Base-by-base conservation (phyloP, 192 early-diverging fungal species). In the Coemansia sp. region DNA sequence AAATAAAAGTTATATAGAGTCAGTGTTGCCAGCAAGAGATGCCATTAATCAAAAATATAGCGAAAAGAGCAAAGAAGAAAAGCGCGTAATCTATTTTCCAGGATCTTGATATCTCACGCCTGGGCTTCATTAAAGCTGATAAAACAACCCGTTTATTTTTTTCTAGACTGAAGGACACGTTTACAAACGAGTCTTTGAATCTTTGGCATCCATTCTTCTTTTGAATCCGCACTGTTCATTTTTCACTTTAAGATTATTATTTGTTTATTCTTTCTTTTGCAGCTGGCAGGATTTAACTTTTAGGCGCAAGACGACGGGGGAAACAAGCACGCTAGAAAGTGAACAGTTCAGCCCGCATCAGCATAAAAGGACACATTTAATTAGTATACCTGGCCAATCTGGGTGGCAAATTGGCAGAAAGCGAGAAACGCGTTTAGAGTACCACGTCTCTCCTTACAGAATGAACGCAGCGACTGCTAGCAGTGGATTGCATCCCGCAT, bases 381-480 rank as follows among this genome's bases (percentile, higher is more conserved):
- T n/a, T 45, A 45, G 41, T 10, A 16, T n/a, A 45, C 16, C 41
- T n/a, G 41, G 41, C 31, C 41, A 16, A 45, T 45, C 41, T 45
- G 16, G 12, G 16, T n/a, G 41, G 14, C 31, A 45, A 45, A 2
- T 45, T 19, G 48, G 48, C 19, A 2, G 19, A 8, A 19, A 49
- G n/a, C 48, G n/a, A 21, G 31, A 35, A 8, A 8, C 48, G 48
- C 48, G 19, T 19, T n/a, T 49, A 21, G 48, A 49, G 19, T 17
- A 49, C 5, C 48, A 49, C 31, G 6, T 27, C 6, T 6, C 3
- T 5, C 31, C 4, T 16, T 49, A 8, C 19, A 19, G n/a, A 61
- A 74, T 74, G 77, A 74, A 67, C 58, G 31, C 59, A 21, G 65
- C 71, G 52, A 71, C 31, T 55, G 57, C 58, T 23, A 54, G 39